phyloP scores from a whole-genome alignment of 2,329 filamentous ascomycete species.

The Chalara sp. region DNA sequence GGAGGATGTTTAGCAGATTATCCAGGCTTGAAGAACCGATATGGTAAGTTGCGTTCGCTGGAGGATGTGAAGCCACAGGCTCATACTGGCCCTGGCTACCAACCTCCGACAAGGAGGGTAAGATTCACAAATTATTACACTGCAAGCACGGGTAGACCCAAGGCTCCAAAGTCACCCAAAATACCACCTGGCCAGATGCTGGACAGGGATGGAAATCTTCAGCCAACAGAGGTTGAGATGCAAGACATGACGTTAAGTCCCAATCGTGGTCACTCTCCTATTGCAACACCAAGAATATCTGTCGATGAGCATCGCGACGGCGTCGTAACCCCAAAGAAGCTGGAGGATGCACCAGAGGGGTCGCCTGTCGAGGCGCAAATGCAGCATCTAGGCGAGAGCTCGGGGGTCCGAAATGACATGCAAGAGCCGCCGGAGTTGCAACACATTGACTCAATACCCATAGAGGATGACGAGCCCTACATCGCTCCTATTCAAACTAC shows the following conservation, averaged over 20 bases:
- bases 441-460: constrained; percentile 34
- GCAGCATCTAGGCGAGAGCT: constrained; percentile 18
- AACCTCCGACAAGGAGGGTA: constrained; percentile 42
- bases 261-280: constrained; percentile 7
- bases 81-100: constrained; percentile 15
- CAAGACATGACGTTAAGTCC: constrained; percentile 16
- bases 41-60: constrained; percentile 60
- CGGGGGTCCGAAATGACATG: constrained; percentile 18
- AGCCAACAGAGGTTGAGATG: constrained; percentile 15
- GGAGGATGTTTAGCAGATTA: constrained; percentile 76
- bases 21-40: constrained; percentile 60
- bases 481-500: constrained; percentile 3
- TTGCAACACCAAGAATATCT: constrained; percentile 29
- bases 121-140: constrained; percentile 90
- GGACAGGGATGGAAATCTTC: constrained; percentile 11
- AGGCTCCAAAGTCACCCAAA: constrained; percentile 39
- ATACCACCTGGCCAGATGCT: constrained; percentile 11
- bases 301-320: constrained; percentile 37
- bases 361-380: constrained; percentile 16
- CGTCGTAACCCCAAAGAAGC: constrained; percentile 24
- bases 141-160: constrained; percentile 67
- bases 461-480: constrained; percentile 25
- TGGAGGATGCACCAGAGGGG: constrained; percentile 18
- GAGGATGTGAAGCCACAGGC: constrained; percentile 61
- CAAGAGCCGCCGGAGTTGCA: constrained; percentile 24